Evolutionary conservation across 2,329 filamentous ascomycete genomes (phyloP).

Genomic region (Aspergillus ustus): DNA sequence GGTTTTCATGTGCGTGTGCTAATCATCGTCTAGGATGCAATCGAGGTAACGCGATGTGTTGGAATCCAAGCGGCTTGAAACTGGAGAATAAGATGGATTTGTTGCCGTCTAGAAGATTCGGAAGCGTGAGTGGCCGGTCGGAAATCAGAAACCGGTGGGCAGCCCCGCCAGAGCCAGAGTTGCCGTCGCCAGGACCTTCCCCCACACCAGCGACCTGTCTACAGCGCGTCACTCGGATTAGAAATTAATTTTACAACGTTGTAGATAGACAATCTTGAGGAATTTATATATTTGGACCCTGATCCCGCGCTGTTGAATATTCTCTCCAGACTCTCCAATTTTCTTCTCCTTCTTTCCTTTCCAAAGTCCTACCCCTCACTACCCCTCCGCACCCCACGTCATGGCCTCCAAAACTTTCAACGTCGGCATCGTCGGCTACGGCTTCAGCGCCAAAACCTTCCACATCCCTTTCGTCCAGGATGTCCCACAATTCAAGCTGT

Average conservation of each 20-base stretch:
- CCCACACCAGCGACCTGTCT: constrained; percentile 27
- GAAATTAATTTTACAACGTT: neutral
- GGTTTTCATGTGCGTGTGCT: neutral
- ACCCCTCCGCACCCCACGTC: neutral
- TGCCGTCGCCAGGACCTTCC: constrained; percentile 43
- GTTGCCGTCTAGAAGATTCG: neutral
- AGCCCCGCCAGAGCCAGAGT: constrained; percentile 44
- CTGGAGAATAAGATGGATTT: neutral
- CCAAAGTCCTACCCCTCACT: constrained; percentile 21
- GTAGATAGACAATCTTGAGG: neutral
- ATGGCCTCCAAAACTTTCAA: constrained; percentile 57
- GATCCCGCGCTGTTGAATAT: neutral
- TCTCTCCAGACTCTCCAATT: neutral
- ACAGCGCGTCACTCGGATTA: constrained; percentile 6
- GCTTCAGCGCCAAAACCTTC: constrained; percentile 75
- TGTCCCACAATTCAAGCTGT: constrained; percentile 67
- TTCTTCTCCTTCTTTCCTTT: neutral
- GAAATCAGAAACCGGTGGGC: constrained; percentile 59
- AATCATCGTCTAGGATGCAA: constrained; percentile 31
- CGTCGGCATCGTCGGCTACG: constrained; percentile 64
- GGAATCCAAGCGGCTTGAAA: constrained; percentile 23
- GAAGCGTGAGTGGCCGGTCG: neutral
- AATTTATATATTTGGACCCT: neutral
- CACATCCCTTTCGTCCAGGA: constrained; percentile 78
- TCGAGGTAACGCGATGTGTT: constrained; percentile 39